Conservation (phyloP, 768 basidiomycete species). For the Rhodosporidiobolus sp. region DNA sequence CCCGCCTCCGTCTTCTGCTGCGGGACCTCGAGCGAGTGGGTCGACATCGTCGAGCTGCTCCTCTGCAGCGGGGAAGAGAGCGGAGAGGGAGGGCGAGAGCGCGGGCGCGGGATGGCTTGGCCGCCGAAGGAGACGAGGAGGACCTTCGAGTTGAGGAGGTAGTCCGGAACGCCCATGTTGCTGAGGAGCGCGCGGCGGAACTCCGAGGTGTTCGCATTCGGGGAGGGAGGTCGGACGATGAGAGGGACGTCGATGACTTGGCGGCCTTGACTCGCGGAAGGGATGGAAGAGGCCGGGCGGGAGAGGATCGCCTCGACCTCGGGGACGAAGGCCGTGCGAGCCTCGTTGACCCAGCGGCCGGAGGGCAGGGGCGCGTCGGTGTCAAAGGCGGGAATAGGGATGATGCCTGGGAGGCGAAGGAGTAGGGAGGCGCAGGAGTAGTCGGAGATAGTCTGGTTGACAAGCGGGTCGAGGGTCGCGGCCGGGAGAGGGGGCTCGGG, state of each 20-base stretch:
- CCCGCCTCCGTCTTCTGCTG: slow-evolving; percentile 42
- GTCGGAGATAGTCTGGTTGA: slow-evolving; percentile 62
- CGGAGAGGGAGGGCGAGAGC: slow-evolving; percentile 36
- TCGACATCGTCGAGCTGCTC: slow-evolving; percentile 3
- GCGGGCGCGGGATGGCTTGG: slow-evolving; percentile 57
- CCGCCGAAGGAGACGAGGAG: slow-evolving; percentile 78
- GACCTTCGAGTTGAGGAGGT: slow-evolving; percentile 60
- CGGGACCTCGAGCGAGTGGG: slow-evolving; percentile 25
- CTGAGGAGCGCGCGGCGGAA: slow-evolving; percentile 60
- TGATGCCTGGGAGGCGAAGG: slow-evolving; percentile 65
- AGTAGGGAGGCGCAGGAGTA: slow-evolving; percentile 71
- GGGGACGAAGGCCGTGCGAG: slow-evolving; percentile 54
- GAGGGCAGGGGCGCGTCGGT: slow-evolving; percentile 60
- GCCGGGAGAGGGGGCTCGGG: slow-evolving; percentile 59
- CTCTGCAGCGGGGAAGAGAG: slow-evolving; percentile 21
- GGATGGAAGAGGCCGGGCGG: slow-evolving; percentile 25
- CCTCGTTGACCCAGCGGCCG: slow-evolving; percentile 61
- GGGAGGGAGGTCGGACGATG: slow-evolving; percentile 63
- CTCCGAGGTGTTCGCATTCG: slow-evolving; percentile 56
- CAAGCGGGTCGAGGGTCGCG: slow-evolving; percentile 59
- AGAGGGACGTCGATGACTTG: slow-evolving; percentile 57
- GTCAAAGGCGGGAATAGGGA: slow-evolving; percentile 72
- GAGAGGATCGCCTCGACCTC: slow-evolving; percentile 55
- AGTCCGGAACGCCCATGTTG: slow-evolving; percentile 60
- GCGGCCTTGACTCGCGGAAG: slow-evolving; percentile 14